Evolutionary conservation across 129 eudicot genomes (phyloP), one percentile per base, ranked within the genome.

Genomic region (Ambrosia trifida): DNA sequence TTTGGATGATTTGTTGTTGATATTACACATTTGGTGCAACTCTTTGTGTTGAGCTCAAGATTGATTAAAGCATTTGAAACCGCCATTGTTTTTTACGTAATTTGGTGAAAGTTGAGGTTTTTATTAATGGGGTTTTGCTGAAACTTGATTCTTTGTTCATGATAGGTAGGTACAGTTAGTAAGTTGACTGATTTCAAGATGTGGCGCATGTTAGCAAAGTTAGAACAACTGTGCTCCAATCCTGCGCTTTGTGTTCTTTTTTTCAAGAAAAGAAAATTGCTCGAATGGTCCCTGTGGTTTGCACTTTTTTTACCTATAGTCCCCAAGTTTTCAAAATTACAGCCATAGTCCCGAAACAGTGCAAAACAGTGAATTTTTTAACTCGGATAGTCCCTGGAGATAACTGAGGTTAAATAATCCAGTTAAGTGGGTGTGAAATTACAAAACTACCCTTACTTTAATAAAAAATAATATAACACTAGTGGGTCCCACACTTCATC

Each of bases 1-100:
- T 44, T 64, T 69, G 81, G 50, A 45, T 19, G 49, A 52, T 63
- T 76, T 54, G 64, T 14, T 50, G 36, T 76, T 57, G 92, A 83
- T 68, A 60, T 61, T 20, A 68, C 61, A 79, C 83, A 85, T 10
- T 78, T 77, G 82, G 83, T 78, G 77, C 85, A 83, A 54, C n/a
- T 72, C 64, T 77, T 50, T 33, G 72, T 70, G 75, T 59, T 81
- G 74, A 84, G 80, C 13, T 85, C 80, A 31, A 82, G 77, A 69
- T 81, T 85, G 77, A 67, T 65, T 24, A 83, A 66, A 59, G 87
- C 84, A 59, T 69, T 80, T 3, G 88, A 12, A 60, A 68, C 80
- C 20, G 73, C 85, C 89, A 83, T 84, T 31, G 38, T 63, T 58
- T 13, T 64, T 54, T 66, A 44, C 56, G 56, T 35, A 38, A 13